Base-by-base conservation (phyloP, 495 filamentous ascomycete genomes). In the Aspergillus nanangensis region DNA sequence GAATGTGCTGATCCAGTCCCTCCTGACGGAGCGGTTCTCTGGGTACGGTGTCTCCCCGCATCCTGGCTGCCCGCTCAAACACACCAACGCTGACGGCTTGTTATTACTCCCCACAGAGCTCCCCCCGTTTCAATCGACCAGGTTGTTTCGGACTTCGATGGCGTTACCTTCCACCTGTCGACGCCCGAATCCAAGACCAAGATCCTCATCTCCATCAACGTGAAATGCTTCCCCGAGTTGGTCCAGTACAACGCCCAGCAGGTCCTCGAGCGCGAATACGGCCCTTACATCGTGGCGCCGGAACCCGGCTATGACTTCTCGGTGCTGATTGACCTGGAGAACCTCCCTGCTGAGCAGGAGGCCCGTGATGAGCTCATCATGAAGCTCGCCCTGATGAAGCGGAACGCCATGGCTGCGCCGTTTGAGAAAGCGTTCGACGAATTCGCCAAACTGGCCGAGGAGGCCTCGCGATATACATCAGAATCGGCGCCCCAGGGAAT, bases 351-450 rank as follows among this genome's bases (percentile, higher is more conserved):
- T 15, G 85, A 86, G 20, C 81, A 70, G 82, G 88, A 91, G 61
- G 88, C 72, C 37, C 78, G 81, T 52, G 90, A 95, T 42, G 90
- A 88, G 49, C 73, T 98, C 49, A 80, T 96, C 56, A 84, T 80
- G 61, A 83, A 88, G 55, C 78, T 97, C 41, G 86, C 90, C 20
- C 72, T 98, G 41, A 65, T 98, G 50, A 97, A 96, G 75, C 89
- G 93, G 47, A 96, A 98, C 65, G 90, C 86, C 44, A 97, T 98
- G 93, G 93, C 93, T 34, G 90, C 93, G 23, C 93, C 93, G 1
- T 98, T 97, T 63, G 93, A 97, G 71, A 82, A 87, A 57, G 93
- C 93, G 9, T 97, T 97, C 65, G 81, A 95, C 55, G 90, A 95
- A 62, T 88, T 94, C 69, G 83, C 88, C 50, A 77, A 84, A 51